Conservation (phyloP, 176 grass and related monocot species). For the Eragrostis curvula region DNA sequence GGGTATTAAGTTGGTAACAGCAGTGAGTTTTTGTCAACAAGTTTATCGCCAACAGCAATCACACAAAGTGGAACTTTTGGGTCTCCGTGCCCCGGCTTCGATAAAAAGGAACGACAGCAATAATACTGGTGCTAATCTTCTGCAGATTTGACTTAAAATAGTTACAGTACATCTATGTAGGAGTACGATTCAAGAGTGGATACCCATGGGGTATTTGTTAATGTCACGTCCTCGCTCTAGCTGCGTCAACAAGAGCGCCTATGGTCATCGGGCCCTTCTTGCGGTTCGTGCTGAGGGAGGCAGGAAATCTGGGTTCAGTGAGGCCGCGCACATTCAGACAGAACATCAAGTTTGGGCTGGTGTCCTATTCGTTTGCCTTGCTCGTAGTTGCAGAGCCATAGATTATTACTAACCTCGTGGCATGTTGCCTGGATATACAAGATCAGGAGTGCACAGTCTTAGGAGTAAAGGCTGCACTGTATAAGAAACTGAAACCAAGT, state of each 20-base stretch:
- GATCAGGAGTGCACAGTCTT: background rate
- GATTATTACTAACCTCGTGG: conserved; percentile 21
- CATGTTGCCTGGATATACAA: conserved; percentile 1
- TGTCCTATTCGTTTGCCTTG: conserved; percentile 16
- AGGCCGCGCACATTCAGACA: conserved; percentile 36
- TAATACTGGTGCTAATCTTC: background rate
- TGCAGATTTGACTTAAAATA: conserved; percentile 15
- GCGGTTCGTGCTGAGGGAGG: conserved; percentile 14
- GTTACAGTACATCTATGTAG: background rate
- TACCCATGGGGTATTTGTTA: no score
- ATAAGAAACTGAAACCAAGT: no score
- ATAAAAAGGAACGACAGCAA: conserved; percentile 4
- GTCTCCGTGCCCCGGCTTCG: conserved; percentile 30
- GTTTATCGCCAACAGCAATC: conserved; percentile 14
- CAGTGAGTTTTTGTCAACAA: conserved; percentile 30
- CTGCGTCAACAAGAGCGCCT: background rate
- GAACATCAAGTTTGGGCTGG: conserved; percentile 36
- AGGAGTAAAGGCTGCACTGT: conserved; percentile 12
- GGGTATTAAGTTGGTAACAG: conserved; percentile 10
- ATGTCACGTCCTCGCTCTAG: conserved; percentile 21
- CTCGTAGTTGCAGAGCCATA: conserved; percentile 19
- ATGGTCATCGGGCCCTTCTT: conserved; percentile 27
- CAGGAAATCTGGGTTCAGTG: conserved; percentile 28
- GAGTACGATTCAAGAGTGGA: no score
- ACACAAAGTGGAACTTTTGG: conserved; percentile 47